A percentile compares a stretch with the other conserved stretches of the same genome.
Evolutionary conservation across 2,329 filamentous ascomycete species (phyloP).

Genomic region (Pseudogymnoascus sp.): DNA sequence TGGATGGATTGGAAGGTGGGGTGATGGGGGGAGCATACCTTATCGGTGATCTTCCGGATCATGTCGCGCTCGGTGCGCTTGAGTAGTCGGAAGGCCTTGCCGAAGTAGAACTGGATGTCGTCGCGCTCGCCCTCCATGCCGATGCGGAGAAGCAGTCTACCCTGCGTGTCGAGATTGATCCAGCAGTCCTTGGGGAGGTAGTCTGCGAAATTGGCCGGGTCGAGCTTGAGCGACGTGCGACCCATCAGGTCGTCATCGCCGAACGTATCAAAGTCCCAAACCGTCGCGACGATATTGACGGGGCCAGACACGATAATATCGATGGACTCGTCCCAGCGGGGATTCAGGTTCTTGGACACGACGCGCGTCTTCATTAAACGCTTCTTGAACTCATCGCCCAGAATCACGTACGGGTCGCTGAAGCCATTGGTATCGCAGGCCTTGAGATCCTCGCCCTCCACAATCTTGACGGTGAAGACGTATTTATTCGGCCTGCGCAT

Average conservation of each 20-base stretch:
- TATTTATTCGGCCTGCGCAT: constrained; percentile 71
- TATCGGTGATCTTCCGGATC: constrained; percentile 96
- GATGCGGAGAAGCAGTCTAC: constrained; percentile 76
- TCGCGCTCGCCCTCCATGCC: constrained; percentile 99
- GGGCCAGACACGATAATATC: constrained; percentile 90
- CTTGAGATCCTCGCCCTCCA: constrained; percentile 95
- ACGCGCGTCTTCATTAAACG: constrained; percentile 90
- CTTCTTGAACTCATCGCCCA: constrained; percentile 97
- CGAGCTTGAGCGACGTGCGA: constrained; percentile 93
- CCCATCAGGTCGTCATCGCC: constrained; percentile 97
- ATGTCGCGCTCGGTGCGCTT: constrained; percentile 97
- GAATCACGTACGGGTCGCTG: constrained; percentile 93
- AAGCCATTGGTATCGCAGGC: constrained; percentile 92
- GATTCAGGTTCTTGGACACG: constrained; percentile 82
- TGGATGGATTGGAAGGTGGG: constrained; percentile 2
- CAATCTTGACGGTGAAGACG: constrained; percentile 97
- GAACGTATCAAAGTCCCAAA: constrained; percentile 97
- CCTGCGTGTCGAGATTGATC: constrained; percentile 94
- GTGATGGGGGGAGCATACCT: constrained; percentile 53
- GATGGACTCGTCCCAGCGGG: constrained; percentile 93
- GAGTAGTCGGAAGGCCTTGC: constrained; percentile 88
- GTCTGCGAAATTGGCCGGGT: constrained; percentile 93
- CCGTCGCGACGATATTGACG: constrained; percentile 89
- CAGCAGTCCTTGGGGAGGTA: constrained; percentile 95
- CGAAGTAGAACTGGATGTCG: constrained; percentile 97